Percentiles rank a stretch among this genome's conserved stretches.
These are phyloP conservation scores for Ceratobasidium sp. DNA, from an alignment of 1,284 basidiomycete genomes.

Conservation along the genomic window DNA sequence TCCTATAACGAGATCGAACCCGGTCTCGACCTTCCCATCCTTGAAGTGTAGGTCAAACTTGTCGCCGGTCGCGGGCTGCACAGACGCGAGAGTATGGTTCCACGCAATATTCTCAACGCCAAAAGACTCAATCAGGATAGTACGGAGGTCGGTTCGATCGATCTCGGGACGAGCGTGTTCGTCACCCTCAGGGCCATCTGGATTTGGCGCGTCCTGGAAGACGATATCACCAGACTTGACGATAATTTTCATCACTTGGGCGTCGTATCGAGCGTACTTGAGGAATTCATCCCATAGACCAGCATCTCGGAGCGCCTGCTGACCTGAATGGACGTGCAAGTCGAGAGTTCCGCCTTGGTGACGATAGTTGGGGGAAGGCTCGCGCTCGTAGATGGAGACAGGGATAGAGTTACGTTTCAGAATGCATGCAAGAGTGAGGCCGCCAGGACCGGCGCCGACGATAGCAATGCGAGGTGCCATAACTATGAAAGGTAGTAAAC, in stretches of 20 bases:
- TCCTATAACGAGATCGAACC: conserved; percentile 60
- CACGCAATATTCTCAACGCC: conserved; percentile 53
- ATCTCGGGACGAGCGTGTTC: conserved; percentile 54
- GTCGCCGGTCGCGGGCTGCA: conserved; percentile 39
- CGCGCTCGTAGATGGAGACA: conserved; percentile 58
- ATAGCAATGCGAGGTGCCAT: conserved; percentile 53
- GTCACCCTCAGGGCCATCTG: conserved; percentile 42
- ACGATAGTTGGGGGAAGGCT: conserved; percentile 54
- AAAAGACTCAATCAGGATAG: conserved; percentile 53
- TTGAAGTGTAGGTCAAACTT: conserved; percentile 48
- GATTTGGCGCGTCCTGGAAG: conserved; percentile 24
- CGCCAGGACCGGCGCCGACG: conserved; percentile 59
- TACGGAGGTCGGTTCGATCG: conserved; percentile 54
- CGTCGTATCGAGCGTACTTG: conserved; percentile 52
- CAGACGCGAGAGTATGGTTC: conserved; percentile 51
- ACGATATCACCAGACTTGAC: conserved; percentile 51
- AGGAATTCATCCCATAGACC: conserved; percentile 55
- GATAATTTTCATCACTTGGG: conserved; percentile 54
- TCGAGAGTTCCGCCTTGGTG: conserved; percentile 61
- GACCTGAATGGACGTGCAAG: conserved; percentile 59
- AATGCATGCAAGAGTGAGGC: conserved; percentile 59
- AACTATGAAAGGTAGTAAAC: not conserved
- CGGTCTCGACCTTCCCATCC: conserved; percentile 46
- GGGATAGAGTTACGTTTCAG: conserved; percentile 56
- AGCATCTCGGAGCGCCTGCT: conserved; percentile 55